phyloP scores from a whole-genome alignment of 176 grass and related monocot genomes.

The Aegilops sharonensis region DNA sequence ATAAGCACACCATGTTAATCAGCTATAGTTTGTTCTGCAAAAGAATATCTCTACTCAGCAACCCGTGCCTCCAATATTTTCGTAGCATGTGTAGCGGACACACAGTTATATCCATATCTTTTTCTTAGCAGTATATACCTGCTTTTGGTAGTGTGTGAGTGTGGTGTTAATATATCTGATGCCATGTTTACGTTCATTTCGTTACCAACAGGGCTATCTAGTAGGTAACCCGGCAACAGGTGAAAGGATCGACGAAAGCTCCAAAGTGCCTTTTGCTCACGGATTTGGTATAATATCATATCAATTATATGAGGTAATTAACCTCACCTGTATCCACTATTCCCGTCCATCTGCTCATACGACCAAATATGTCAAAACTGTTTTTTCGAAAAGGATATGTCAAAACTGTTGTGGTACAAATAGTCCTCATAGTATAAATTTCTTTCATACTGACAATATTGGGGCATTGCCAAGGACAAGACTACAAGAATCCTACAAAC shows the following conservation, averaged over 20 bases:
- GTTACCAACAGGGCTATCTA: conserved; percentile 30
- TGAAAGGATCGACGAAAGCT: neutral
- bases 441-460: neutral
- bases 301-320: conserved; percentile 53
- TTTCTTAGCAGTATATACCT: too few species aligned
- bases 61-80: too few species aligned
- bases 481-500: conserved; percentile 28
- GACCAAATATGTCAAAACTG: too few species aligned
- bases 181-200: neutral
- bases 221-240: conserved; percentile 46
- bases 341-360: neutral
- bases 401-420: neutral
- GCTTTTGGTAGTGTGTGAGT: too few species aligned
- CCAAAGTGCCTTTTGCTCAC: conserved; percentile 52
- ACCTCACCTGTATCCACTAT: neutral
- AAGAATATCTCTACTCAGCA: too few species aligned
- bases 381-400: too few species aligned
- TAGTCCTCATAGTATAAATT: neutral
- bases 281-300: conserved; percentile 57
- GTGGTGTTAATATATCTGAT: too few species aligned
- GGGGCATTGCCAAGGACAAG: conserved; percentile 30
- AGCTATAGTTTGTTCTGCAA: too few species aligned
- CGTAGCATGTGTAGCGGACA: too few species aligned
- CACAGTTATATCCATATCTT: too few species aligned
- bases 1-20: too few species aligned